Base-by-base conservation (phyloP, 768 basidiomycete genomes). In the Tricholoma terreum region DNA sequence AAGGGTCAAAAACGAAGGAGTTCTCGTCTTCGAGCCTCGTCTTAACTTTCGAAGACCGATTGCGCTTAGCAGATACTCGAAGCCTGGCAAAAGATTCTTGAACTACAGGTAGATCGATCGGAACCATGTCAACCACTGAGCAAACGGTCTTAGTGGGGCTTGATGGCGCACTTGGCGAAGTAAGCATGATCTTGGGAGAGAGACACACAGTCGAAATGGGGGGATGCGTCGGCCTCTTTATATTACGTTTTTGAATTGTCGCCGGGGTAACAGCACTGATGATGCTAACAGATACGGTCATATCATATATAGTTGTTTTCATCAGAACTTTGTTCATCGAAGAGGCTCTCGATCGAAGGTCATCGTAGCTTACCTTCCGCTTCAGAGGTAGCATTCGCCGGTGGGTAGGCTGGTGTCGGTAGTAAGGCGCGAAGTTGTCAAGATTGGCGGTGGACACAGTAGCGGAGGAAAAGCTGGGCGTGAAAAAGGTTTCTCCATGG, bases 271-370 rank as follows among this genome's bases (percentile, higher is more conserved):
- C 9, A 31, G 15, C 46, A 30, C 30, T 17, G 17, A 8, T 24
- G 30, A 30, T 4, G 30, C 30, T 14, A 27, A 31, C 27, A 24
- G 46, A 30, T 48, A 48, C 30, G 3, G 46, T 27, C 58, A 58
- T 17, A 54, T 62, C 61, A 33, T 67, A 65, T 0, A 65, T 62
- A 21, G 60, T 63, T n/a, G 62, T 62, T 42, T 58, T 55, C 55
- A 57, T 60, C 4, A 33, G 22, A 1, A 34, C 21, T 54, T 48
- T 58, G 22, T 48, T 58, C 42, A 50, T 42, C 33, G 54, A 35
- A 50, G 54, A 34, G 30, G 52, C 19, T 42, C 50, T 34, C 12
- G 45, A 38, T 15, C 55, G 40, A 31, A 50, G 38, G 36, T 56
- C n/a, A 8, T 54, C n/a, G n/a, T 12, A 6, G 17, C 42, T 60